Base-by-base conservation (phyloP, 139 green algal genomes). In the Nannochloris sp. region DNA sequence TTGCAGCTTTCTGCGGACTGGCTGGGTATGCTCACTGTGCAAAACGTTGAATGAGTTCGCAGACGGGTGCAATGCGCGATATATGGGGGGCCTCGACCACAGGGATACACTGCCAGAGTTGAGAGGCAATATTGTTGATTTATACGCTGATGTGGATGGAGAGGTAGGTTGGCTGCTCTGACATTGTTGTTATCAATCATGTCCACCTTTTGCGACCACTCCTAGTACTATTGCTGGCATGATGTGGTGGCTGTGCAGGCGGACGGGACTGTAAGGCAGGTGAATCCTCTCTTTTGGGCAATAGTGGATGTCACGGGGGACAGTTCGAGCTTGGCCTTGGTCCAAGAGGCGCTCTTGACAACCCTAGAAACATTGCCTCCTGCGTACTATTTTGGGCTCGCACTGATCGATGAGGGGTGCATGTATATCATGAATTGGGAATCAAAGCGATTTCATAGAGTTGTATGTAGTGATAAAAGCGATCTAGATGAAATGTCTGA, bases 21-120 rank as follows among this genome's bases (percentile, higher is more conserved):
- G 50, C 19, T 58, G 50, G 50, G 21, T 58, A 29, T 58, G 50
- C 21, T 58, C 50, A 18, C 19, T 25, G 18, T 58, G 50, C 21
- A 0, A 29, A 8, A 34, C 50, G 23, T 27, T 58, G 23, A 58
- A 58, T 40, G 50, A 58, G 15, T 58, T 29, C 21, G 8, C 50
- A 29, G 19, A n/a, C 14, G 50, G 19, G 29, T 29, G 23, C 8
- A 58, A 58, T 58, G 15, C 19, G 50, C 18, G 50, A 19, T 58
- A 58, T 29, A 18, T 58, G 50, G 50, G 50, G 23, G 50, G 19
- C 2, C 18, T 19, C 5, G 46, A 53, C 16, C 16, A n/a, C 6
- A n/a, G 46, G 11, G 18, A 53, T n/a, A 19, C 16, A n/a, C 18
- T n/a, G 16, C 16, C 46, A n/a, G 46, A 53, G 12, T 19, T 53